These are phyloP conservation scores for Lumnitzera racemosa DNA, from an alignment of 345 rosid species.

Conservation along the genomic window DNA sequence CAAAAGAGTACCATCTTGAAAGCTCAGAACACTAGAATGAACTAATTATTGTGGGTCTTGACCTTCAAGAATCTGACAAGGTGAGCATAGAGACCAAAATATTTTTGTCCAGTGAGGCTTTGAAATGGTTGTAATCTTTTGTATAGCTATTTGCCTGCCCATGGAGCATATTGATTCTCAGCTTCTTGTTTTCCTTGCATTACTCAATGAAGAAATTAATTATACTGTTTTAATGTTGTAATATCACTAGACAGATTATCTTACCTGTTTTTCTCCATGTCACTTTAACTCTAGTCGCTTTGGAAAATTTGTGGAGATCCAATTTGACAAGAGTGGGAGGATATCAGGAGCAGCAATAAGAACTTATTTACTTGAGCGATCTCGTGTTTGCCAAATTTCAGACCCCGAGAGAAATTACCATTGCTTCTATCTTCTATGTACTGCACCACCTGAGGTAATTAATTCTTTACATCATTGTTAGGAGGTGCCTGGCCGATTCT, in stretches of 20 bases:
- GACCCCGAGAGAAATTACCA: constrained; percentile 98
- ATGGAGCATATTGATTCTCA: background rate
- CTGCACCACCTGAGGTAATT: constrained; percentile 92
- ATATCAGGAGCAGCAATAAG: constrained; percentile 98
- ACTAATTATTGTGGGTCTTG: too few relatives aligned
- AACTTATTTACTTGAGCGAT: constrained; percentile 92
- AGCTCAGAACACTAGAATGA: too few relatives aligned
- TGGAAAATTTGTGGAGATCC: constrained; percentile 99
- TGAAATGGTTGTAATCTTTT: too few relatives aligned
- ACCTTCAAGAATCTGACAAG: too few relatives aligned
- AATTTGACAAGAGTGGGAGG: constrained; percentile 97
- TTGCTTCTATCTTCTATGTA: constrained; percentile 93
- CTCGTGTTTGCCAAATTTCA: constrained; percentile 99
- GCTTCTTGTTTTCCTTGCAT: constrained; percentile 2
- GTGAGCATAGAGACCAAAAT: too few relatives aligned
- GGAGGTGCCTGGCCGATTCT: too few relatives aligned
- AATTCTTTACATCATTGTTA: too few relatives aligned
- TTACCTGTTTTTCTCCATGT: constrained; percentile 10
- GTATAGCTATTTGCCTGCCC: background rate
- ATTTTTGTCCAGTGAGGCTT: too few relatives aligned
- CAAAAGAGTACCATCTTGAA: too few relatives aligned
- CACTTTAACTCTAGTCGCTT: constrained; percentile 67
- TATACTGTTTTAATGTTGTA: background rate
- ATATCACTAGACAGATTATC: constrained; percentile 1
- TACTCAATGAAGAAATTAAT: background rate